Percentiles rank a stretch among this genome's conserved stretches.
phyloP scores from a whole-genome alignment of 352 stramenopile species.

The Phytophthora multivora region DNA sequence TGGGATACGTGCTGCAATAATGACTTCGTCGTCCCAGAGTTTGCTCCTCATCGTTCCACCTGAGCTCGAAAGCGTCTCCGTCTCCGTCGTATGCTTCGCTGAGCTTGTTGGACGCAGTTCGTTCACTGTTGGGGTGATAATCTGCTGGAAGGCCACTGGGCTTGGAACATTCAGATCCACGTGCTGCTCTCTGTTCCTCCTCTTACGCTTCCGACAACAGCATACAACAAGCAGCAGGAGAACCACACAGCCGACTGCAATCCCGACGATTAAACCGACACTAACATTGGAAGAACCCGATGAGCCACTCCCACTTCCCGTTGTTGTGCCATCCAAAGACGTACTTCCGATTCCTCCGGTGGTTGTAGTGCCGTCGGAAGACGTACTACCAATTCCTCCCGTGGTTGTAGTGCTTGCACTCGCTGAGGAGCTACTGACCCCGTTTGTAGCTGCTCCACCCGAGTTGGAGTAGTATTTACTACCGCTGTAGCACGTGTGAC shows the following conservation, averaged over 20 bases:
- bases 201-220: conserved; percentile 11
- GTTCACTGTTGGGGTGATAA: background rate
- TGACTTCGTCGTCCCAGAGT: conserved; percentile 34
- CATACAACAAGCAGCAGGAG: conserved; percentile 16
- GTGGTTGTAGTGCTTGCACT: background rate
- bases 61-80: conserved; percentile 14
- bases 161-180: conserved; percentile 13
- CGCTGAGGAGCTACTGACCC: conserved; percentile 6
- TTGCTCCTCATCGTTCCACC: conserved; percentile 1
- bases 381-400: background rate
- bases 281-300: conserved; percentile 13
- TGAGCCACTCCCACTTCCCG: conserved; percentile 7
- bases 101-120: background rate
- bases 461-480: conserved; percentile 30
- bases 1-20: conserved; percentile 25
- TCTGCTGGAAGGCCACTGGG: conserved; percentile 7
- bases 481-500: conserved; percentile 11
- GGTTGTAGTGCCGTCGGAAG: background rate
- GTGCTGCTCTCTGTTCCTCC: conserved; percentile 6
- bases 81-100: conserved; percentile 9
- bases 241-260: conserved; percentile 8
- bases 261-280: conserved; percentile 22
- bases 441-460: conserved; percentile 14
- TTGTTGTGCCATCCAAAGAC: conserved; percentile 4
- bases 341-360: background rate